phyloP scores from a whole-genome alignment of 1,284 basidiomycete genomes.

The Irpex rosettiformis region DNA sequence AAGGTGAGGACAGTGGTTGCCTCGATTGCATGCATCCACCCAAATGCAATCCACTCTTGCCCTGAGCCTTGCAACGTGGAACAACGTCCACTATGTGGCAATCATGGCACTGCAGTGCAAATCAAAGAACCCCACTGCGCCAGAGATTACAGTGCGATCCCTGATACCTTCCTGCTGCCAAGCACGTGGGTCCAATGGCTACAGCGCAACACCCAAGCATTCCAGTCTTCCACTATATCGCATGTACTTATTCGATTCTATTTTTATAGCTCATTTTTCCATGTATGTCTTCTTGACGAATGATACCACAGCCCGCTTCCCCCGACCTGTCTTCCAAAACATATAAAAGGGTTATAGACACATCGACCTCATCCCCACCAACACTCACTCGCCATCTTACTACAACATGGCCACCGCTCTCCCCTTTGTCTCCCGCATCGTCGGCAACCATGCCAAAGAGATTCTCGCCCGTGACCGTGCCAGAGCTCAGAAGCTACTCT shows the following conservation, averaged over 20 bases:
- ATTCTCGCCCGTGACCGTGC: conserved; percentile 49
- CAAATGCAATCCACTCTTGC: background rate
- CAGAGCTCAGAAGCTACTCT: conserved; percentile 50
- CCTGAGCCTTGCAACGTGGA: background rate
- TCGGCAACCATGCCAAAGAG: conserved; percentile 37
- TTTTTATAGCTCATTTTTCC: background rate
- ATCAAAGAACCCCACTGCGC: background rate
- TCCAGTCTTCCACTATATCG: too few species aligned
- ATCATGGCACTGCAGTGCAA: background rate
- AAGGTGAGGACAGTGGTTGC: background rate
- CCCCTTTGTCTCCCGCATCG: conserved; percentile 43
- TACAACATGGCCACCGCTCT: conserved; percentile 24
- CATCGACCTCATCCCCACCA: background rate
- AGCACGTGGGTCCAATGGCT: background rate
- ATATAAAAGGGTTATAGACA: background rate
- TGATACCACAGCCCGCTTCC: background rate
- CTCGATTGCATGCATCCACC: background rate
- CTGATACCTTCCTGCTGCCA: too few species aligned
- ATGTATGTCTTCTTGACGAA: background rate
- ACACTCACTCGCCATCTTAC: background rate
- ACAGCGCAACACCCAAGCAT: background rate
- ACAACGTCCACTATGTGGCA: background rate
- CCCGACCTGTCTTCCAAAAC: background rate
- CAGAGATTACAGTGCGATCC: background rate
- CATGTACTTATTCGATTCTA: too few species aligned